Evolutionary conservation across 2,329 filamentous ascomycete species (phyloP).

Genomic region (Aphanocladium album): DNA sequence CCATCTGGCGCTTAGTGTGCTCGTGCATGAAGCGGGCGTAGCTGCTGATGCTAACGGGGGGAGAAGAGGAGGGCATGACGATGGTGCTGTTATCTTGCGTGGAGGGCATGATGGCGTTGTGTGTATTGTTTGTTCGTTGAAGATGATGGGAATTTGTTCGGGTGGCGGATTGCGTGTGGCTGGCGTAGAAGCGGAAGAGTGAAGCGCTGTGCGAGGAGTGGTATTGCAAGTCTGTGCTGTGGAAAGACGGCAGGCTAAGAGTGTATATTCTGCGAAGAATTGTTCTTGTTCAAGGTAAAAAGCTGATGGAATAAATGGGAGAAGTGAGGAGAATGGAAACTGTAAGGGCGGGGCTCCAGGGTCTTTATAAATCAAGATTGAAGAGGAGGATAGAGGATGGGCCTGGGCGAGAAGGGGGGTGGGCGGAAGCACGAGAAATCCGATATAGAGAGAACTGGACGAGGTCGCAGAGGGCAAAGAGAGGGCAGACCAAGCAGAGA

Average conservation of each 20-base stretch:
- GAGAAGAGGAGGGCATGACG: constrained; percentile 33
- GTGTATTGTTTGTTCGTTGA: background rate
- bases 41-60: constrained; percentile 44
- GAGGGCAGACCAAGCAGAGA: background rate
- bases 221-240: constrained; percentile 3
- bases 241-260: background rate
- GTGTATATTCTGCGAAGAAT: too few relatives aligned
- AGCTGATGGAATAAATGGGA: background rate
- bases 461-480: too few relatives aligned
- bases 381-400: background rate
- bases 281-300: too few relatives aligned
- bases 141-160: background rate
- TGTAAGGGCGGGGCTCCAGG: constrained; percentile 9
- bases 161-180: background rate
- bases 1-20: constrained; percentile 63
- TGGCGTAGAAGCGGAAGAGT: background rate
- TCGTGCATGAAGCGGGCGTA: constrained; percentile 60
- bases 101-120: constrained; percentile 31
- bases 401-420: background rate
- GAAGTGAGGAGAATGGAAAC: background rate
- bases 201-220: too few relatives aligned
- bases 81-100: constrained; percentile 30
- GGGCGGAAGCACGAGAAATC: background rate
- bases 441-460: background rate
- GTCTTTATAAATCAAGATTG: constrained; percentile 14